These are phyloP conservation scores for Ascochyta koolunga DNA, from an alignment of 2,329 filamentous ascomycete genomes.

Conservation along the genomic window DNA sequence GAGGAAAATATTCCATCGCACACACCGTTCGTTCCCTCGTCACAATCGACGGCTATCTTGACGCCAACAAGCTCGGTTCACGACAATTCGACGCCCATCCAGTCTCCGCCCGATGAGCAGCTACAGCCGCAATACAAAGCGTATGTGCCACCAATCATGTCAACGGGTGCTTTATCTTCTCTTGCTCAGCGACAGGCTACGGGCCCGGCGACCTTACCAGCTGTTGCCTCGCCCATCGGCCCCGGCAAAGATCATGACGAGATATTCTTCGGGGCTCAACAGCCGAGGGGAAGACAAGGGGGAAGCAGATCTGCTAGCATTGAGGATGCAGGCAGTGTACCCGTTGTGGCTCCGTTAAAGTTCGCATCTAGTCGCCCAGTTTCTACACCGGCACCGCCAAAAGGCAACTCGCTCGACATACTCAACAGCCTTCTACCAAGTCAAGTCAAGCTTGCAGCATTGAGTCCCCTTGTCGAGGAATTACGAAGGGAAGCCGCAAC, in stretches of 20 bases:
- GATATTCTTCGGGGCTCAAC: slow-evolving; percentile 42
- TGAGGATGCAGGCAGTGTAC: slow-evolving; percentile 22
- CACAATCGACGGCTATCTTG: slow-evolving; percentile 37
- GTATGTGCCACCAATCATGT: slow-evolving; percentile 35
- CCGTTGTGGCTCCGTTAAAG: slow-evolving; percentile 36
- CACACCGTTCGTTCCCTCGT: slow-evolving; percentile 26
- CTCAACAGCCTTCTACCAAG: slow-evolving; percentile 31
- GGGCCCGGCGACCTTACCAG: slow-evolving; percentile 22
- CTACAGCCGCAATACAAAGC: slow-evolving; percentile 44
- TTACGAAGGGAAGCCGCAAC: slow-evolving; percentile 24
- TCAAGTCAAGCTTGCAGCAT: slow-evolving; percentile 11
- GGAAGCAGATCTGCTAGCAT: slow-evolving; percentile 27
- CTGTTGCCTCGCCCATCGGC: slow-evolving; percentile 10
- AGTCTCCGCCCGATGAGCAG: slow-evolving; percentile 36
- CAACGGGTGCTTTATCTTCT: slow-evolving; percentile 15
- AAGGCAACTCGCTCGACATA: slow-evolving; percentile 22
- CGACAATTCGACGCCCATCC: slow-evolving; percentile 41
- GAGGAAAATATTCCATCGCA: slow-evolving; percentile 23
- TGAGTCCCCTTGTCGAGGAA: slow-evolving; percentile 29
- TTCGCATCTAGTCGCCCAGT: slow-evolving; percentile 26
- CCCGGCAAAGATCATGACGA: slow-evolving; percentile 37
- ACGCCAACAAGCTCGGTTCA: slow-evolving; percentile 46
- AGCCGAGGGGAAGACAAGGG: slow-evolving; percentile 17
- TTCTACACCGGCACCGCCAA: slow-evolving; percentile 18
- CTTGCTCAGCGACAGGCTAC: slow-evolving; percentile 33